phyloP scores from a whole-genome alignment of 2,329 filamentous ascomycete species.

The Dendryphion nanum region DNA sequence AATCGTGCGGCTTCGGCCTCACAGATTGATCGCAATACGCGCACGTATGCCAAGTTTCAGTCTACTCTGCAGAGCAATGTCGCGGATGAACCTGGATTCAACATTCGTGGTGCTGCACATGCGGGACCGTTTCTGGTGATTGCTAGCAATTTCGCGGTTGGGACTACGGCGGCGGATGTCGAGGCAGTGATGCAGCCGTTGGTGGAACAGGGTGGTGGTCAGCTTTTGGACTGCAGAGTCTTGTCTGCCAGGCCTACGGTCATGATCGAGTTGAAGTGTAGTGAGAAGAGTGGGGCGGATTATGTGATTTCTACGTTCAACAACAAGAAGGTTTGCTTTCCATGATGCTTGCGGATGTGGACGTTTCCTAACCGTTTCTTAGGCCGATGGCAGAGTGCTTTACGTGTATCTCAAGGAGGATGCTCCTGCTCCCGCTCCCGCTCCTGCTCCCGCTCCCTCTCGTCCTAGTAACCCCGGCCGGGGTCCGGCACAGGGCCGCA shows the following conservation, averaged over 20 bases:
- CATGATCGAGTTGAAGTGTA: conserved; percentile 75
- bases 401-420: conserved; percentile 73
- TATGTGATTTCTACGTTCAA: conserved; percentile 74
- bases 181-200: conserved; percentile 76
- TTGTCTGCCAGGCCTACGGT: conserved; percentile 68
- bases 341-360: conserved; percentile 8
- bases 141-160: conserved; percentile 78
- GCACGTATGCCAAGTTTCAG: conserved; percentile 42
- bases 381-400: conserved; percentile 74
- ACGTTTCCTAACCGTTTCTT: conserved; percentile 32
- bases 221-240: conserved; percentile 65
- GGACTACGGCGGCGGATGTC: conserved; percentile 79
- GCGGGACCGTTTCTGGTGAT: conserved; percentile 71
- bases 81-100: conserved; percentile 51
- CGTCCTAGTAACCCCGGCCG: conserved; percentile 39
- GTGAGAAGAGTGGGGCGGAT: conserved; percentile 70
- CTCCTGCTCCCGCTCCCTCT: too few relatives aligned
- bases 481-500: conserved; percentile 28
- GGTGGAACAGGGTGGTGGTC: conserved; percentile 47
- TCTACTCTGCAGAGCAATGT: conserved; percentile 28
- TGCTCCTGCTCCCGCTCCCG: too few relatives aligned
- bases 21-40: conserved; percentile 42
- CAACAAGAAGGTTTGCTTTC: conserved; percentile 65
- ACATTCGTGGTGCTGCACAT: conserved; percentile 65
- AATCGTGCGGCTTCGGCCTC: conserved; percentile 40